These are phyloP conservation scores for Polytrichum formosum DNA, from an alignment of 225 moss, liverwort and hornwort genomes.

Conservation along the genomic window DNA sequence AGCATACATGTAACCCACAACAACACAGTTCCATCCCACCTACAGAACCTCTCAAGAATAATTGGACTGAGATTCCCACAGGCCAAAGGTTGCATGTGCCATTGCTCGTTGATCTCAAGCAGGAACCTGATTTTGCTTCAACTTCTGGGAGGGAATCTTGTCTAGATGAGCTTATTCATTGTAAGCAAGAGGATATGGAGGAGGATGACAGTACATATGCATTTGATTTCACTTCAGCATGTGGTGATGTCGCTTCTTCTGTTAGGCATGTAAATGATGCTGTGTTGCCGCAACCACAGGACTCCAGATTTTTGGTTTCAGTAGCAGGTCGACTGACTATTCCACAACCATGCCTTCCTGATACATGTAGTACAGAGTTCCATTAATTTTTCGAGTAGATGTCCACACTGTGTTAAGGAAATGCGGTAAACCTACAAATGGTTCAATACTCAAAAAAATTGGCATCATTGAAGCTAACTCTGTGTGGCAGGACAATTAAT, in stretches of 20 bases:
- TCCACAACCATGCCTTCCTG: not conserved
- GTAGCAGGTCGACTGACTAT: constrained; percentile 27
- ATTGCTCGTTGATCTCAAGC: constrained; percentile 32
- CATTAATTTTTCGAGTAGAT: too few relatives aligned
- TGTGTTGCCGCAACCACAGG: constrained; percentile 20
- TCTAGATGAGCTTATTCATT: constrained; percentile 28
- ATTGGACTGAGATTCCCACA: constrained; percentile 13
- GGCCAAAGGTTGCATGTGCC: constrained; percentile 20
- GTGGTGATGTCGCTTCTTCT: constrained; percentile 23
- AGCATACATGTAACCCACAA: constrained; percentile 25
- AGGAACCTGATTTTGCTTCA: constrained; percentile 26
- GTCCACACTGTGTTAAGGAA: too few relatives aligned
- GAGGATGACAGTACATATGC: constrained; percentile 30
- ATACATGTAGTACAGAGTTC: too few relatives aligned
- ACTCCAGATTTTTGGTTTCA: constrained; percentile 26
- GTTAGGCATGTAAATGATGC: constrained; percentile 21
- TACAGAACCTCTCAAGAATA: constrained; percentile 12
- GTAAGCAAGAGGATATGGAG: constrained; percentile 46
- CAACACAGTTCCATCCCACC: constrained; percentile 20
- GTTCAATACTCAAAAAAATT: too few relatives aligned
- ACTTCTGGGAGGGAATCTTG: constrained; percentile 15
- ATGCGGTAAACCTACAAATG: too few relatives aligned
- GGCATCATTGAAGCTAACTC: too few relatives aligned
- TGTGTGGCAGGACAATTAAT: too few relatives aligned
- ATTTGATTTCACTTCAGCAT: constrained; percentile 21